Evolutionary conservation across 306 rosid species (phyloP), one percentile per base, ranked within the genome.

Genomic region (Citrullus colocynthis): DNA sequence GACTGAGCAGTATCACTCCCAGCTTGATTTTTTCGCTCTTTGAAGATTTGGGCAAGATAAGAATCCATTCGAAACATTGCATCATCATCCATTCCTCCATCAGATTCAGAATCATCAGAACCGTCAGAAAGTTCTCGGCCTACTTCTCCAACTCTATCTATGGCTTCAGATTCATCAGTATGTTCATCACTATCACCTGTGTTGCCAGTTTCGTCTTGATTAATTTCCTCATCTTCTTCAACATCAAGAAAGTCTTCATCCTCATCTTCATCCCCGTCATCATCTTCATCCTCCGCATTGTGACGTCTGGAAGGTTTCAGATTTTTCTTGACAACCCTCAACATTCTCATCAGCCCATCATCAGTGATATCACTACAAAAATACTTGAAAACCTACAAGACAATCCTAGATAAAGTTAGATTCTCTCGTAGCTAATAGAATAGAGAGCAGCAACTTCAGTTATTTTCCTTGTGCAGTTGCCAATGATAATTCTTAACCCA

Each of bases 81-180:
- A 86, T 96, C 99, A 87, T 96, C 99, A 78, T 92, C 97, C 99
- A 89, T 87, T 73, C 96, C 99, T 80, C 91, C 94, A 82, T 95
- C 99, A 62, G 98, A 94, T 74, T 91, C 97, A 76, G 98, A 94
- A 78, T 91, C 97, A 85, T 89, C 96, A 20, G 98, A 90, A 79
- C 82, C 87, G 34, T 89, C 97, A 9, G 87, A 59, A 78, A 21
- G 81, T 74, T 63, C 93, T 75, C 70, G 78, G 39, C 75, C 82
- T 79, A 70, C 82, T 78, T 89, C 93, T 75, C 85, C 90, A 81
- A 81, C 82, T 73, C 79, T 91, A 84, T 85, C 88, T 15, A 81
- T 79, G 17, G 89, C 92, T 83, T 91, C 99, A 14, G 96, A 88
- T 82, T 90, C 97, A 75, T 92, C 97, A 67, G 92, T 86, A 82